phyloP scores from a whole-genome alignment of 805 yeast species.

The Metschnikowia reukaufii region DNA sequence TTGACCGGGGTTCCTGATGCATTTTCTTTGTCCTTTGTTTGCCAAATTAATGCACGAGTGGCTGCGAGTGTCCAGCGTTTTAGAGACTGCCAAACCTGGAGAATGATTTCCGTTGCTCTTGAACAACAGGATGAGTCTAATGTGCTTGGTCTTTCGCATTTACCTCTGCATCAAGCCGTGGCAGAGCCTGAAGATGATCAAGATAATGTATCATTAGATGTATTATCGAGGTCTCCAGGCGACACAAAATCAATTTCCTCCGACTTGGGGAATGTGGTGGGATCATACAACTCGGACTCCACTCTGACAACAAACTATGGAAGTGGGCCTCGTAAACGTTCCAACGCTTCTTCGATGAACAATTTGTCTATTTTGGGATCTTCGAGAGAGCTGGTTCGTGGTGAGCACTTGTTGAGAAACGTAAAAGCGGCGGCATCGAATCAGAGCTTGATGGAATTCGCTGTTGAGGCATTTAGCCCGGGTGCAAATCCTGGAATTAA shows the following conservation, averaged over 20 bases:
- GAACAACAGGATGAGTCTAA: conserved; percentile 34
- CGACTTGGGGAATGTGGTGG: conserved; percentile 40
- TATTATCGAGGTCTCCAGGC: conserved; percentile 10
- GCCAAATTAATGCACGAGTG: conserved; percentile 55
- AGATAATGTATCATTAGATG: background rate
- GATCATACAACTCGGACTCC: conserved; percentile 43
- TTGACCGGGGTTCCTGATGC: conserved; percentile 47
- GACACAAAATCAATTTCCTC: conserved; percentile 26
- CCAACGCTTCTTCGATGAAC: conserved; percentile 14
- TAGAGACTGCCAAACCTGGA: conserved; percentile 66
- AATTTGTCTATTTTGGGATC: conserved; percentile 14
- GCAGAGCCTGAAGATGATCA: background rate
- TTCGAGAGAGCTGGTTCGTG: conserved; percentile 15
- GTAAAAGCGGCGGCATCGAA: background rate
- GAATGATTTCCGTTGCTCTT: conserved; percentile 51
- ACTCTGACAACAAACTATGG: conserved; percentile 43
- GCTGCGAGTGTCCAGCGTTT: conserved; percentile 51
- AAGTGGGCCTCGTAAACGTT: conserved; percentile 15
- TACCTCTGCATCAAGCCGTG: background rate
- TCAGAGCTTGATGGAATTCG: conserved; percentile 4
- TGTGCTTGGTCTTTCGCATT: conserved; percentile 1
- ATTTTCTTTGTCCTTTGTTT: conserved; percentile 51
- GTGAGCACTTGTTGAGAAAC: background rate
- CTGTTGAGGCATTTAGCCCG: background rate
- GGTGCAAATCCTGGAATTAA: background rate